phyloP scores from a whole-genome alignment of 495 filamentous ascomycete species.

The Aspergillus campestris region DNA sequence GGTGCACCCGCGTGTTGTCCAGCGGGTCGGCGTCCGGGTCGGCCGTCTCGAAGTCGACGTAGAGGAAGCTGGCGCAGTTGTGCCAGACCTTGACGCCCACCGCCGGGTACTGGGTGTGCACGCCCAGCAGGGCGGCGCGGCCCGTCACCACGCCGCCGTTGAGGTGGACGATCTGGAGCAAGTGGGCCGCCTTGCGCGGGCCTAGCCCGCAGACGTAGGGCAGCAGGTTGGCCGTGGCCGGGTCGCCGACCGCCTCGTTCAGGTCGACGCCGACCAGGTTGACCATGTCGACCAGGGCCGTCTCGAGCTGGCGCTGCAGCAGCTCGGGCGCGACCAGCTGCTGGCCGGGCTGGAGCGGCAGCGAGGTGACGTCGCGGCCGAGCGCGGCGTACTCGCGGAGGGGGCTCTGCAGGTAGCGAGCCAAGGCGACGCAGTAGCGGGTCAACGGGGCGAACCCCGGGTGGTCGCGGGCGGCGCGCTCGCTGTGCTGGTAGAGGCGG shows the following conservation, averaged over 20 bases:
- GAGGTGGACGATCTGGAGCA: slow-evolving; percentile 82
- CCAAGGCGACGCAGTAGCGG: slow-evolving; percentile 81
- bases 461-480: slow-evolving; percentile 71
- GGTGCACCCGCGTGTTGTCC: slow-evolving; percentile 93
- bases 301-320: slow-evolving; percentile 76
- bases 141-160: slow-evolving; percentile 78
- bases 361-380: slow-evolving; percentile 75
- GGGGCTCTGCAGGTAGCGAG: slow-evolving; percentile 85
- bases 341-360: slow-evolving; percentile 83
- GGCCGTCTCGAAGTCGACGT: slow-evolving; percentile 72
- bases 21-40: slow-evolving; percentile 77
- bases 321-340: slow-evolving; percentile 80
- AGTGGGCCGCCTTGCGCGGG: slow-evolving; percentile 78
- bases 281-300: slow-evolving; percentile 94
- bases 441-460: slow-evolving; percentile 67
- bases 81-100: slow-evolving; percentile 88
- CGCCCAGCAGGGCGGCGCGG: slow-evolving; percentile 78
- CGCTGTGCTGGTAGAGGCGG: slow-evolving; percentile 83
- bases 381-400: slow-evolving; percentile 92
- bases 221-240: slow-evolving; percentile 74
- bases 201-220: slow-evolving; percentile 90
- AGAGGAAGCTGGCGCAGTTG: slow-evolving; percentile 93
- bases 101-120: slow-evolving; percentile 70
- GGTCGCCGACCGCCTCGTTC: slow-evolving; percentile 76
- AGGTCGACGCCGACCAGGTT: slow-evolving; percentile 92